Percentiles rank a stretch among this genome's conserved stretches.
phyloP scores from a whole-genome alignment of 768 basidiomycete genomes.

The Rubroboletus satanas region DNA sequence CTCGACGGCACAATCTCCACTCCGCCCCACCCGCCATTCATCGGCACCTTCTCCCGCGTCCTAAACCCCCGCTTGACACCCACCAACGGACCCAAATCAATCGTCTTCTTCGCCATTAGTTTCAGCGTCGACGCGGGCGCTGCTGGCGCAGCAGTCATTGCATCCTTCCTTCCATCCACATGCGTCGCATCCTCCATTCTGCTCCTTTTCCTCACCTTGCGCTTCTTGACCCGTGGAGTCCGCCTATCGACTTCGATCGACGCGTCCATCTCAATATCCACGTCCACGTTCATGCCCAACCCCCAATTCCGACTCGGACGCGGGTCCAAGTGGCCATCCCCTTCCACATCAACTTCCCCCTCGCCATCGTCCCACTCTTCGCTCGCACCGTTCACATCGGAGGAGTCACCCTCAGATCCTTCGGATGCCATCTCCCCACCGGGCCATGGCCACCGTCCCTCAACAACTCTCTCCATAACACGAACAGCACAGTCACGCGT shows the following conservation, averaged over 20 bases:
- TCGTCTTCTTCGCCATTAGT: neutral
- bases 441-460: constrained; percentile 33
- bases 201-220: constrained; percentile 20
- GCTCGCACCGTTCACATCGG: constrained; percentile 10
- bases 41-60: constrained; percentile 53
- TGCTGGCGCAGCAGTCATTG: neutral
- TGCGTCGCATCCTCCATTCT: constrained; percentile 30
- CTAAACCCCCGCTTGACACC: constrained; percentile 58
- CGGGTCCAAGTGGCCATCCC: constrained; percentile 12
- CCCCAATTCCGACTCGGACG: constrained; percentile 10
- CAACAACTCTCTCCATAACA: constrained; percentile 65
- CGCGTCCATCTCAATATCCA: constrained; percentile 22
- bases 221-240: constrained; percentile 15
- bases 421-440: constrained; percentile 25
- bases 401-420: constrained; percentile 20
- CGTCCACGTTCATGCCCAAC: constrained; percentile 24
- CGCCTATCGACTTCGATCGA: constrained; percentile 3
- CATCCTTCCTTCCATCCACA: neutral
- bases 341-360: constrained; percentile 24
- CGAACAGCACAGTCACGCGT: constrained; percentile 60
- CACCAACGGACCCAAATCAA: constrained; percentile 63
- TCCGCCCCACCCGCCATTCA: constrained; percentile 59
- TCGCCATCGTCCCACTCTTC: constrained; percentile 18
- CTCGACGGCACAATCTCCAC: constrained; percentile 50
- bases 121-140: neutral